phyloP scores from a whole-genome alignment of 2,329 filamentous ascomycete genomes.

The Elsinoe ampelina region DNA sequence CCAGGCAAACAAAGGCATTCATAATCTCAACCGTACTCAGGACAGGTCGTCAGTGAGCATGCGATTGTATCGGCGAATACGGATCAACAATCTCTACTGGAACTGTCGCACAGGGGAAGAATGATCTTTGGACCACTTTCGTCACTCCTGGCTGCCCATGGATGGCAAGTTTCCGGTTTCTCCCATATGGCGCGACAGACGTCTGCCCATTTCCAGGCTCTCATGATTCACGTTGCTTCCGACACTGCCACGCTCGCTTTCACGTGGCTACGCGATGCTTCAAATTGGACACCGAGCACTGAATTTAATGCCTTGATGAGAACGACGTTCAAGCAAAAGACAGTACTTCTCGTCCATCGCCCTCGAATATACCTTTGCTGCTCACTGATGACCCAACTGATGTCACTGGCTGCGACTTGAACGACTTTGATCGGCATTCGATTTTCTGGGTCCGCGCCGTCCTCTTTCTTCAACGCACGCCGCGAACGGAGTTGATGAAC shows the following conservation, averaged over 20 bases:
- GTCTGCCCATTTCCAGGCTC: too few species aligned
- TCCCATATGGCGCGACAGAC: too few species aligned
- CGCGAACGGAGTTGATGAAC: not conserved
- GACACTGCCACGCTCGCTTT: too few species aligned
- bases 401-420: constrained; percentile 11
- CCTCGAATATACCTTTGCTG: constrained; percentile 14
- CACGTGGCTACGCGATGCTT: too few species aligned
- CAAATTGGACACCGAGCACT: too few species aligned
- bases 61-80: constrained; percentile 20
- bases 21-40: constrained; percentile 6
- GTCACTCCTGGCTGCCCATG: not conserved
- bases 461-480: not conserved
- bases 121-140: not conserved
- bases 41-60: constrained; percentile 42
- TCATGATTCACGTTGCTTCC: too few species aligned
- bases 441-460: not conserved
- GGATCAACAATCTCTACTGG: not conserved
- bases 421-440: constrained; percentile 11
- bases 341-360: not conserved
- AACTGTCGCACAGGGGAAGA: too few species aligned
- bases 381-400: constrained; percentile 15
- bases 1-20: constrained; percentile 8
- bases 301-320: too few species aligned
- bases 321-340: too few species aligned
- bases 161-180: too few species aligned